Conservation (phyloP, 208 protist genomes). For the Blechomonas ayalai region DNA sequence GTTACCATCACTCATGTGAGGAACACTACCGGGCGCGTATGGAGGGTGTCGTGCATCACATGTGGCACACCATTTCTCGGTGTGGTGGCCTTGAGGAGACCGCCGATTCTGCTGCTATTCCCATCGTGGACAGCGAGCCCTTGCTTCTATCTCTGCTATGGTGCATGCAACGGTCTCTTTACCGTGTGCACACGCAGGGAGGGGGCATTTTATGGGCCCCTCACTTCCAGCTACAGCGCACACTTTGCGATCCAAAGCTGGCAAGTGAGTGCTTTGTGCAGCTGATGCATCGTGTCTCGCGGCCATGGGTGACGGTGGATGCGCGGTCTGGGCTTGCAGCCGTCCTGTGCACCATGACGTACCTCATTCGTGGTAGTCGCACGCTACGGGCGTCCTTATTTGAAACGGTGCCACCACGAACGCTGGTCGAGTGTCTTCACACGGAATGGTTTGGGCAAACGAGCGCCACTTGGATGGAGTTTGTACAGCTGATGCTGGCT, state of each 20-base stretch:
- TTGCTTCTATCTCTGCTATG: constrained; percentile 25
- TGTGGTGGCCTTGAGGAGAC: constrained; percentile 11
- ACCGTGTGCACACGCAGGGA: neutral
- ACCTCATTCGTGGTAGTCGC: constrained; percentile 20
- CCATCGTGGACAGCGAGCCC: constrained; percentile 7
- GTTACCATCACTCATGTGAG: constrained; percentile 10
- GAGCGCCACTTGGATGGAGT: constrained; percentile 12
- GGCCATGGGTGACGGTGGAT: constrained; percentile 34
- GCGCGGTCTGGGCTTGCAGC: constrained; percentile 11
- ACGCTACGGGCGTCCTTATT: constrained; percentile 9
- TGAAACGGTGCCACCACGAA: constrained; percentile 13
- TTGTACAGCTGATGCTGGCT: constrained; percentile 16
- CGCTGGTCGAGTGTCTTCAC: constrained; percentile 22
- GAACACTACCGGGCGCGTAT: constrained; percentile 15
- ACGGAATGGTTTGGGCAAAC: constrained; percentile 27
- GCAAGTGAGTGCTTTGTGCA: constrained; percentile 24
- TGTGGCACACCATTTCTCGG: constrained; percentile 21
- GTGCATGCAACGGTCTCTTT: constrained; percentile 21
- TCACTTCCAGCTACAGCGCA: constrained; percentile 34
- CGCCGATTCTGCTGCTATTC: neutral
- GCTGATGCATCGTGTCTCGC: constrained; percentile 33
- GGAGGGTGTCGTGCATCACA: constrained; percentile 13
- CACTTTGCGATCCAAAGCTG: constrained; percentile 11
- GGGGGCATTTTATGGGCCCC: constrained; percentile 9
- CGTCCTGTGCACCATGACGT: constrained; percentile 20